Base-by-base conservation (phyloP, 306 rosid genomes). In the Medicago arabica region DNA sequence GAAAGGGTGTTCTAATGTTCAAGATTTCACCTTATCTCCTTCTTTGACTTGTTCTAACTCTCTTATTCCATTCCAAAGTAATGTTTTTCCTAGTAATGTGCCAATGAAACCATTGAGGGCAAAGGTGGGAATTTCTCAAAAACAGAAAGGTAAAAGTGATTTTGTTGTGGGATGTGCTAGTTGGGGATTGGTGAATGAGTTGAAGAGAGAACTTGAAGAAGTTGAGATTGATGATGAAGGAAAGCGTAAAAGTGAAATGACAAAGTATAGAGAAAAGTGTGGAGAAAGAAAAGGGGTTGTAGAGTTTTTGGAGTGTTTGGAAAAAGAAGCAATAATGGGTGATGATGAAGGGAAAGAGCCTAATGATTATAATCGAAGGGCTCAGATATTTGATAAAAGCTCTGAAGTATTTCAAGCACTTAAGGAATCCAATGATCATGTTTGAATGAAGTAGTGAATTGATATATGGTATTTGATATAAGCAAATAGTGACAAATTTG, bases 251-350 rank as follows among this genome's bases (percentile, higher is more conserved):
- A 43, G 6, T 12, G 74, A 43, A 64, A 79, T 74, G 62, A 78
- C 59, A 46, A 72, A 68, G 81, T 67, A 76, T 81, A 84, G 65
- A 44, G 83, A 82, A 59, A 86, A 84, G 51, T 91, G 91, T 71
- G 89, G 85, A 54, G 93, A 72, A 72, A 54, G 71, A 59, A 58
- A 77, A 9, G 93, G 85, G 8, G 54, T 78, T 39, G 89, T 87
- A 80, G 93, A 93, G 67, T 10, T 88, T 49, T 74, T 93, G 67
- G 96, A 89, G 77, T 91, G 92, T 84, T 74, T 93, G 83, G 98
- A 89, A 75, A 75, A 68, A 44, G 96, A 91, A 78, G 98, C 98
- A 21, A 88, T 93, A 8, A 91, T 93, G 97, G 96, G 97, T 28
- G 96, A 87, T 44, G 97, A 91, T 69, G 83, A 80, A 25, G 98